Percentiles rank a stretch among this genome's conserved stretches.
These are phyloP conservation scores for Termitomyces sp. DNA, from an alignment of 768 basidiomycete genomes.

Conservation along the genomic window DNA sequence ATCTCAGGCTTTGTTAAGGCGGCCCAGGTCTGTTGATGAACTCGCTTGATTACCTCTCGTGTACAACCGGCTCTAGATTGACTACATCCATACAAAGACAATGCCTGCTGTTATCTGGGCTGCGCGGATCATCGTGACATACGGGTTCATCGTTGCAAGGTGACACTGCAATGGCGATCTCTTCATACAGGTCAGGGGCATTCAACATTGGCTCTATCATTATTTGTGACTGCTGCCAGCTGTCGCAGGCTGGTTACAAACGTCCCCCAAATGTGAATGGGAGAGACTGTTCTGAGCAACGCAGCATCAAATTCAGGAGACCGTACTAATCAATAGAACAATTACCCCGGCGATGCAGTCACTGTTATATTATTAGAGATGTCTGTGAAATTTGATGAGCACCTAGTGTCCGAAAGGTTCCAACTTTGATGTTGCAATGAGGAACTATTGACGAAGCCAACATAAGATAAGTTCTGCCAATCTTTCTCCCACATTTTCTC, in stretches of 20 bases:
- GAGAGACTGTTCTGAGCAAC: conserved; percentile 27
- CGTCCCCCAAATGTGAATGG: conserved; percentile 38
- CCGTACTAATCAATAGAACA: not conserved
- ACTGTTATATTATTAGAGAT: too few species aligned
- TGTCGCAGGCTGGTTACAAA: conserved; percentile 34
- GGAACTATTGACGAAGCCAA: too few species aligned
- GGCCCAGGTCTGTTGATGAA: conserved; percentile 21
- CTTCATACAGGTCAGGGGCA: conserved; percentile 30
- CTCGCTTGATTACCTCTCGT: conserved; percentile 32
- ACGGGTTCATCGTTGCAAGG: conserved; percentile 29
- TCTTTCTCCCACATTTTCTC: too few species aligned
- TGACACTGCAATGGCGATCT: conserved; percentile 13
- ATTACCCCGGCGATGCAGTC: not conserved
- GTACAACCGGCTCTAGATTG: conserved; percentile 15
- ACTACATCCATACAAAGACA: conserved; percentile 38
- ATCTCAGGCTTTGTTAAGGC: too few species aligned
- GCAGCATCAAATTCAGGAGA: conserved; percentile 3
- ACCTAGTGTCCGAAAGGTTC: too few species aligned
- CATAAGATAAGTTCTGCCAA: too few species aligned
- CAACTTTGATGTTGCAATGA: too few species aligned
- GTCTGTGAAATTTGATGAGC: too few species aligned
- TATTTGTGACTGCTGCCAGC: conserved; percentile 36
- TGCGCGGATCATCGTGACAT: conserved; percentile 39
- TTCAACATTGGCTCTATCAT: conserved; percentile 27
- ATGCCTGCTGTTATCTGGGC: conserved; percentile 35